Base-by-base conservation (phyloP, 192 early-diverging fungal species). In the Entophlyctis luteolus region DNA sequence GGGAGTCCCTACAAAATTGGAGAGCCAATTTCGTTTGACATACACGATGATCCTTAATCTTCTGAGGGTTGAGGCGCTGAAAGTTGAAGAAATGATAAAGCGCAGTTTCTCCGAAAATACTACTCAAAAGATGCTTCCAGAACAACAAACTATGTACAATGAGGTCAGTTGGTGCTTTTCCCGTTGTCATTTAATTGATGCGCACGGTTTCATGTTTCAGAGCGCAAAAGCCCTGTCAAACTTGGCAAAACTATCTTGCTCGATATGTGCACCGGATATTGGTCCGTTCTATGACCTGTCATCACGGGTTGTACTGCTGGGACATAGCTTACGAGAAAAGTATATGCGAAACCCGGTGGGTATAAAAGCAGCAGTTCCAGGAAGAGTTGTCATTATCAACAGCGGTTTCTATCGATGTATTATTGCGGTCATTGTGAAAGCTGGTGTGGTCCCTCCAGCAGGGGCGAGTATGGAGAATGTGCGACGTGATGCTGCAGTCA, bases 31-130 rank as follows among this genome's bases (percentile, higher is more conserved):
- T 86, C 84, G 93, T 16, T 77, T 99, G 46, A 99, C 95, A 0
- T 99, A 99, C 76, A 95, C 90, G 37, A 99, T 99, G 96, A 96
- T 99, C 57, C 74, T 99, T 22, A 98, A 95, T 65, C 79, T 99
- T 56, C 84, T 99, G 59, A 88, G 96, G 34, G 94, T 95, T 2
- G 93, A 96, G 68, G 89, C 93, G 14, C 80, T 99, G 27, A 90
- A 90, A 48, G 94, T 98, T 0, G 96, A 99, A 65, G 96, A 99
- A 63, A 94, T 99, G 88, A 97, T 99, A 75, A 95, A 96, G 66
- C 89, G 93, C 36, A 91, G 88, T 76, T 99, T 99, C 87, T 93
- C 90, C 2, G 96, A 97, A 66, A 93, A 93, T 75, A 70, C 73
- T 3, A 73, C 84, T n/a, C 95, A 99, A 79, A 89, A 92, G 55